Conservation (phyloP, 1,284 basidiomycete species). For the Fistulinella cinereoalba region DNA sequence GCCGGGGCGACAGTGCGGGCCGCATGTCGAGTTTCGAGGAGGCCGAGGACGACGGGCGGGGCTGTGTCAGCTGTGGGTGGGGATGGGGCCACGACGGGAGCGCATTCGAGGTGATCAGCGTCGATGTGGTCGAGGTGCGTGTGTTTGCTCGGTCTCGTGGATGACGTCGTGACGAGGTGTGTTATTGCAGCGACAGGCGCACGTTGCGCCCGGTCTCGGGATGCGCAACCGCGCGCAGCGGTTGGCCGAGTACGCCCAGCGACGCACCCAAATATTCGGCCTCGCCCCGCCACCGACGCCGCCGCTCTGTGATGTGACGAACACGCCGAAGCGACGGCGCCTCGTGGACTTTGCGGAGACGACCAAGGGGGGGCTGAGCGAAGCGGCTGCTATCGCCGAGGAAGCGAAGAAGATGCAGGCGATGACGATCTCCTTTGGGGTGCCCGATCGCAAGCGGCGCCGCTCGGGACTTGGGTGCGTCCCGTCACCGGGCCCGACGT, state of each 20-base stretch:
- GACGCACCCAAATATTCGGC: slow-evolving; percentile 54
- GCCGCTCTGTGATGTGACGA: slow-evolving; percentile 36
- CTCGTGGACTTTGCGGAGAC: slow-evolving; percentile 25
- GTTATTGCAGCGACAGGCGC: slow-evolving; percentile 49
- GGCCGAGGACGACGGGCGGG: slow-evolving; percentile 60
- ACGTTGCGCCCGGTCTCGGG: slow-evolving; percentile 45
- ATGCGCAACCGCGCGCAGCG: slow-evolving; percentile 62
- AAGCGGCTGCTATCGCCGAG: slow-evolving; percentile 26
- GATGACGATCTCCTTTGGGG: slow-evolving; percentile 46
- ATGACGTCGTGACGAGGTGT: no score
- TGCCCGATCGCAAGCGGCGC: slow-evolving; percentile 38
- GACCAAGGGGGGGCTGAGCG: slow-evolving; percentile 21
- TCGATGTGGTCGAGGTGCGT: slow-evolving; percentile 60
- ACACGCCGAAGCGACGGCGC: slow-evolving; percentile 19
- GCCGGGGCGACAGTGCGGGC: slow-evolving; percentile 23
- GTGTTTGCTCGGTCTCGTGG: no score
- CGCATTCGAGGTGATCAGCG: slow-evolving; percentile 64
- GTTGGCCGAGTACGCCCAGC: slow-evolving; percentile 59
- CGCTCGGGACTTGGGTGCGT: slow-evolving; percentile 46
- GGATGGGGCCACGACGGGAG: slow-evolving; percentile 73
- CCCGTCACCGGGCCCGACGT: not conserved
- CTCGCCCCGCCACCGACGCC: slow-evolving; percentile 26
- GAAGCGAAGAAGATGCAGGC: slow-evolving; percentile 39
- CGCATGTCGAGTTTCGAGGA: slow-evolving; percentile 38
- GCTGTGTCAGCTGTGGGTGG: slow-evolving; percentile 65